These are phyloP conservation scores for Volvox carteri DNA, from an alignment of 163 green algal genomes.

Conservation along the genomic window DNA sequence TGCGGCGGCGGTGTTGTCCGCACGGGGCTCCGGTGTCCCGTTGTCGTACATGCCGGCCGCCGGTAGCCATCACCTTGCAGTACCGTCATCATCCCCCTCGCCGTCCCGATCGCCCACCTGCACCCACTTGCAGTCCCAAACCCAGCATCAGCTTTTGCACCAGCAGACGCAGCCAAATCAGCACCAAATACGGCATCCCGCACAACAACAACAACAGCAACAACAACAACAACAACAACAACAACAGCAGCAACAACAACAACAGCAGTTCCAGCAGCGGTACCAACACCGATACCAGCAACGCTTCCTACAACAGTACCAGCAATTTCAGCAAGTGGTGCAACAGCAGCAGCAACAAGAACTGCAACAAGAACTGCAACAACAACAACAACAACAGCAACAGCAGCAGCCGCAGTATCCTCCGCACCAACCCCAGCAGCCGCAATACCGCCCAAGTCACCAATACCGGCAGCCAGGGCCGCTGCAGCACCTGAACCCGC, in stretches of 20 bases:
- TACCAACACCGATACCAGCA: background rate
- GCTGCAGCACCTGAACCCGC: background rate
- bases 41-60: background rate
- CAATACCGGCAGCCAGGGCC: background rate
- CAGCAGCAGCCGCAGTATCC: background rate
- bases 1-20: background rate
- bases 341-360: background rate
- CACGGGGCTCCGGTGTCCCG: too few relatives aligned
- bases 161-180: background rate
- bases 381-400: background rate
- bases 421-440: background rate
- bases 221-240: background rate
- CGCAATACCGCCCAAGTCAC: background rate
- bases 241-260: background rate
- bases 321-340: background rate
- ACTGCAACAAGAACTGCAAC: background rate
- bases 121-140: too few relatives aligned
- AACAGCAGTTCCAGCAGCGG: background rate
- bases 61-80: background rate
- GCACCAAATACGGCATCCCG: too few relatives aligned
- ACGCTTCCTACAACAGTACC: background rate
- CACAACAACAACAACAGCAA: background rate
- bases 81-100: background rate
- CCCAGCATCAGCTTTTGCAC: background rate
- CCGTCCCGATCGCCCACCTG: background rate